phyloP scores from a whole-genome alignment of 2,329 filamentous ascomycete genomes.

The Alternaria postmessia region DNA sequence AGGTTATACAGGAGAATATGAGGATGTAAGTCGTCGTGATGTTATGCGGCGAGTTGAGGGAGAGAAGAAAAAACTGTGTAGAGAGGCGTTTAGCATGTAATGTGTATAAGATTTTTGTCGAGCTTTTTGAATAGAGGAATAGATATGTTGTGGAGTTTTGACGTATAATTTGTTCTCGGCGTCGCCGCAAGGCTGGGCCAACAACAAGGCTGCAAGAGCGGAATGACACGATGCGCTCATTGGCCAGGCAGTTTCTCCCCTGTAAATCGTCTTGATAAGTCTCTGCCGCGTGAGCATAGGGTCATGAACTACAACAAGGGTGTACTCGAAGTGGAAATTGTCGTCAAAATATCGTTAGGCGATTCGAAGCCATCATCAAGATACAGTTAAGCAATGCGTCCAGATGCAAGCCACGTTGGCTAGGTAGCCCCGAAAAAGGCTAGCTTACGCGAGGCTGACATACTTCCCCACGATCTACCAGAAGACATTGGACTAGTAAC shows the following conservation, averaged over 20 bases:
- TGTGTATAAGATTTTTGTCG: no score
- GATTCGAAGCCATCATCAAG: not conserved
- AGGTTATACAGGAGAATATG: slow-evolving; percentile 66
- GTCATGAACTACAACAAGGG: not conserved
- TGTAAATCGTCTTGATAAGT: not conserved
- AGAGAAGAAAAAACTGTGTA: no score
- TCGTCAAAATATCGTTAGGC: not conserved
- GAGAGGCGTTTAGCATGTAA: no score
- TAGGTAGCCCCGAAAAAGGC: no score
- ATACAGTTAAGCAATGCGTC: not conserved
- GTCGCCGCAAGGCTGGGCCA: not conserved
- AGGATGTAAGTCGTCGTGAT: slow-evolving; percentile 23
- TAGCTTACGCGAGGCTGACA: not conserved
- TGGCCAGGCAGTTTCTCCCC: not conserved
- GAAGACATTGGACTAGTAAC: not conserved
- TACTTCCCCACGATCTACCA: not conserved
- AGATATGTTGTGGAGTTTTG: no score
- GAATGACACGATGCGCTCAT: not conserved
- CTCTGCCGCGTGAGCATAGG: not conserved
- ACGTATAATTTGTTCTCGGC: no score
- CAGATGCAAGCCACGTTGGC: not conserved
- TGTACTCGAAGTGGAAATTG: not conserved
- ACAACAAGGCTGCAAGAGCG: not conserved
- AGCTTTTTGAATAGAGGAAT: no score
- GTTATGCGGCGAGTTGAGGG: no score